Percentiles rank a stretch among this genome's conserved stretches.
Evolutionary conservation across 2,329 filamentous ascomycete genomes (phyloP).

Genomic region (Hymenoscyphus infarciens): DNA sequence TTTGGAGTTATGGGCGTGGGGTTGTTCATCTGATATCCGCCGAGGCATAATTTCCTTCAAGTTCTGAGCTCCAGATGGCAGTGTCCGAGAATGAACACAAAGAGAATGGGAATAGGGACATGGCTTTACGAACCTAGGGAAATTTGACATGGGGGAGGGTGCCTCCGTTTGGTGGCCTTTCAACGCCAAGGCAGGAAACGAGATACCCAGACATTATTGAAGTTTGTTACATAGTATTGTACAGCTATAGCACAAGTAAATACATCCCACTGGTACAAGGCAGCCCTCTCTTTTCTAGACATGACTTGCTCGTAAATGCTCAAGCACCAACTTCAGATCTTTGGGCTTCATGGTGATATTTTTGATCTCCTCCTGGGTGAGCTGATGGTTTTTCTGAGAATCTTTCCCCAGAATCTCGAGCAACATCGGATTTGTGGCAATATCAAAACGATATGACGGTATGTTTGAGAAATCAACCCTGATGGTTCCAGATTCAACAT

Average conservation of each 20-base stretch:
- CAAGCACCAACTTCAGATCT: constrained; percentile 19
- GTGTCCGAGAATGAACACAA: background rate
- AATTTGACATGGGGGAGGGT: background rate
- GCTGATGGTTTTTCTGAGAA: background rate
- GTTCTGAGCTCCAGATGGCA: background rate
- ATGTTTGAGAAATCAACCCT: constrained; percentile 43
- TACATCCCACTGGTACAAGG: constrained; percentile 3
- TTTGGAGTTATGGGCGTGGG: background rate
- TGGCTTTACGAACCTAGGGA: background rate
- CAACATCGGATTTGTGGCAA: constrained; percentile 8
- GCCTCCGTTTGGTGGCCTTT: background rate
- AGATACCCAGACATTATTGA: background rate
- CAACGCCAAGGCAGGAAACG: background rate
- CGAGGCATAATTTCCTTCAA: background rate
- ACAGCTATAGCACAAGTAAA: constrained; percentile 13
- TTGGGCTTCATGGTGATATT: constrained; percentile 18
- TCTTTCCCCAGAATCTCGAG: background rate
- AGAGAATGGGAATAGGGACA: background rate
- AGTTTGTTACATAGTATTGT: constrained; percentile 6
- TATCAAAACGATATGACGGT: constrained; percentile 21
- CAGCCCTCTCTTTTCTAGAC: constrained; percentile 8
- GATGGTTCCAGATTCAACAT: constrained; percentile 57
- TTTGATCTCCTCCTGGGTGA: constrained; percentile 16
- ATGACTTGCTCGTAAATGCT: constrained; percentile 13
- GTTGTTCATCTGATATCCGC: background rate